Percentiles rank a stretch among this genome's conserved stretches.
These are phyloP conservation scores for Nemania sp. DNA, from an alignment of 2,329 filamentous ascomycete genomes.

Conservation along the genomic window DNA sequence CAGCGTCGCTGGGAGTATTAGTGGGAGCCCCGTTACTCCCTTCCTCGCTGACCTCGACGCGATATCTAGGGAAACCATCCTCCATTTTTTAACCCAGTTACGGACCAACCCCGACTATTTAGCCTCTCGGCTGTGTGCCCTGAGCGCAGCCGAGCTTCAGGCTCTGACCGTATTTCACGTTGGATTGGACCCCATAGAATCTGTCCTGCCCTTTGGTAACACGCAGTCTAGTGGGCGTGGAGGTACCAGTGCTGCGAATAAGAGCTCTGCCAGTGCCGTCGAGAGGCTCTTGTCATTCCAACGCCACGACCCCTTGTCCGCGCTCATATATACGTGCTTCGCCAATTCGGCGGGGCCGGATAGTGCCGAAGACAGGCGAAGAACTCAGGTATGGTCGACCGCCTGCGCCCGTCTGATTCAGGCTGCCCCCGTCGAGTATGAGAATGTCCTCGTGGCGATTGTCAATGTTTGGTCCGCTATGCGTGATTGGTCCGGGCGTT, in stretches of 20 bases:
- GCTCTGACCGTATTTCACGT: conserved; percentile 79
- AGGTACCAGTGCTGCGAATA: conserved; percentile 52
- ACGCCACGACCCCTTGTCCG: conserved; percentile 82
- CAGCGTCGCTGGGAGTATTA: conserved; percentile 46
- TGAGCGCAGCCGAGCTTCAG: conserved; percentile 77
- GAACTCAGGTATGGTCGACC: conserved; percentile 86
- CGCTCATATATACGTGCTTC: conserved; percentile 86
- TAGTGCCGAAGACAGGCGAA: conserved; percentile 77
- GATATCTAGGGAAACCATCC: conserved; percentile 73
- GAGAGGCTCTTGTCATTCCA: conserved; percentile 88
- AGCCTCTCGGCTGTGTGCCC: conserved; percentile 76
- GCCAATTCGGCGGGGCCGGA: conserved; percentile 82
- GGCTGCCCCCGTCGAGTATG: conserved; percentile 54
- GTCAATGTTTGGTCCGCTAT: conserved; percentile 86
- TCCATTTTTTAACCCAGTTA: conserved; percentile 80
- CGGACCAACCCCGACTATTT: conserved; percentile 88
- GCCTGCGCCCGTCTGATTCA: conserved; percentile 81
- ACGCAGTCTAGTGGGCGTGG: conserved; percentile 48
- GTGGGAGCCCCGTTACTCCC: conserved; percentile 49
- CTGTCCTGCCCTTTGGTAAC: conserved; percentile 64
- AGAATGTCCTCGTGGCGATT: conserved; percentile 77
- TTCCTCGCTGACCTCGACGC: conserved; percentile 76
- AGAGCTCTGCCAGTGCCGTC: conserved; percentile 63
- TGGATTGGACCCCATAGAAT: conserved; percentile 79
- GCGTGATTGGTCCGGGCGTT: conserved; percentile 86